Percentiles rank a stretch among this genome's conserved stretches.
Evolutionary conservation across 768 basidiomycete genomes (phyloP).

Genomic region (Mycena chlorophos): DNA sequence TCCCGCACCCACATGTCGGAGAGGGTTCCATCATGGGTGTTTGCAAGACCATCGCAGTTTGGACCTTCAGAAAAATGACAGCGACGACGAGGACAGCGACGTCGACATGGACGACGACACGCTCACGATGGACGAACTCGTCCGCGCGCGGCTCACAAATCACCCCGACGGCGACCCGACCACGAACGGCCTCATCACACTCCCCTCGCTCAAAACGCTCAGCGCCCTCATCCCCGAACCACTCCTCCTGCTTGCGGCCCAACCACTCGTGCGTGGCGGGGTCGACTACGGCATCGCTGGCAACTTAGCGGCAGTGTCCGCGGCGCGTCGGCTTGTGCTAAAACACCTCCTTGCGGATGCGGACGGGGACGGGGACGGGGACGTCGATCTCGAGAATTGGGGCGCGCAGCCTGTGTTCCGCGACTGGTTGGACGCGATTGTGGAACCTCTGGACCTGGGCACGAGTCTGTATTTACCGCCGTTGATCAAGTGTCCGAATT

Average conservation of each 20-base stretch:
- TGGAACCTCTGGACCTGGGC: background rate
- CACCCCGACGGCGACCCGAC: background rate
- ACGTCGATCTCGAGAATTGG: background rate
- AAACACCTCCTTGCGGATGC: background rate
- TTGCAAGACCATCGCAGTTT: background rate
- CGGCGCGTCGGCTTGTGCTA: background rate
- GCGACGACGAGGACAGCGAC: too few species aligned
- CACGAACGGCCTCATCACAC: background rate
- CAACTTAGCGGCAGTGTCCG: background rate
- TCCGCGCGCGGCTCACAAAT: conserved; percentile 7
- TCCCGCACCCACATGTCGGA: conserved; percentile 7
- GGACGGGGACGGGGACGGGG: background rate
- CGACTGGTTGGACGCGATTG: background rate
- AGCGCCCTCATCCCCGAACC: background rate
- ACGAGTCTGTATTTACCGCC: background rate
- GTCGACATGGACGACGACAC: background rate
- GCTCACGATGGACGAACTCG: background rate
- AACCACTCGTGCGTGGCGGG: background rate
- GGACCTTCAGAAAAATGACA: too few species aligned
- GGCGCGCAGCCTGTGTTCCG: background rate
- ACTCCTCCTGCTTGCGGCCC: background rate
- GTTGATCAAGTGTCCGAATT: background rate
- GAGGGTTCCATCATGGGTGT: conserved; percentile 5
- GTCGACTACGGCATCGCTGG: background rate
- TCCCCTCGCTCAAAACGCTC: background rate